phyloP scores from a whole-genome alignment of 2,329 filamentous ascomycete genomes.

The Rasamsonia emersonii region DNA sequence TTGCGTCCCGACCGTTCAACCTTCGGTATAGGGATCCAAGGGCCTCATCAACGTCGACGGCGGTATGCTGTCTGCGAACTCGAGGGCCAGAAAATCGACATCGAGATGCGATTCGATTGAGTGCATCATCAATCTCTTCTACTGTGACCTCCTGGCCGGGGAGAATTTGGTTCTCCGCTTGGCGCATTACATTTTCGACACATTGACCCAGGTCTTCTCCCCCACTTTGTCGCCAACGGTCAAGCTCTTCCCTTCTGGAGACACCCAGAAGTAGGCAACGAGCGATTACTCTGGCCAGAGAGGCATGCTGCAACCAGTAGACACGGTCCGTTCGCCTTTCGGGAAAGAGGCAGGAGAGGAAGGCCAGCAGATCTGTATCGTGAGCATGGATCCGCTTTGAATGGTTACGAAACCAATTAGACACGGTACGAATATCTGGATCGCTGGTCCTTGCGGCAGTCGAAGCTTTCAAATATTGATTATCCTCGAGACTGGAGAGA shows the following conservation, averaged over 20 bases:
- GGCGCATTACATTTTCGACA: slow-evolving; percentile 54
- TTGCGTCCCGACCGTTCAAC: slow-evolving; percentile 60
- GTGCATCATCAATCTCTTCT: slow-evolving; percentile 60
- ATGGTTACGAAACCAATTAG: slow-evolving; percentile 62
- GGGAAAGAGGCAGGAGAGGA: slow-evolving; percentile 69
- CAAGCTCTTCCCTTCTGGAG: slow-evolving; percentile 53
- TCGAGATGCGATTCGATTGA: slow-evolving; percentile 59
- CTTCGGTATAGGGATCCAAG: slow-evolving; percentile 52
- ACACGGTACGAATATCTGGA: slow-evolving; percentile 40
- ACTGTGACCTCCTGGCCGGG: slow-evolving; percentile 47
- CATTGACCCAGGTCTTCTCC: slow-evolving; percentile 64
- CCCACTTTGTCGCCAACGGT: slow-evolving; percentile 52
- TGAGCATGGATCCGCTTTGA: slow-evolving; percentile 49
- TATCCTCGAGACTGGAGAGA: slow-evolving; percentile 56
- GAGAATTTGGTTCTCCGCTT: slow-evolving; percentile 43
- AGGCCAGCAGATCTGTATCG: slow-evolving; percentile 50
- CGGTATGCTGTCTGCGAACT: slow-evolving; percentile 38
- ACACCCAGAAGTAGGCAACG: slow-evolving; percentile 57
- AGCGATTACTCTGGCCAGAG: slow-evolving; percentile 58
- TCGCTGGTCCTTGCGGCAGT: slow-evolving; percentile 20
- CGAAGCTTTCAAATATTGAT: slow-evolving; percentile 28
- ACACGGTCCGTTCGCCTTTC: slow-evolving; percentile 69
- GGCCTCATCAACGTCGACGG: slow-evolving; percentile 35
- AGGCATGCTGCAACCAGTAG: slow-evolving; percentile 57
- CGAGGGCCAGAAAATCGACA: slow-evolving; percentile 62